phyloP scores from a whole-genome alignment of 2,329 filamentous ascomycete species.

The Thermoascus crustaceus region DNA sequence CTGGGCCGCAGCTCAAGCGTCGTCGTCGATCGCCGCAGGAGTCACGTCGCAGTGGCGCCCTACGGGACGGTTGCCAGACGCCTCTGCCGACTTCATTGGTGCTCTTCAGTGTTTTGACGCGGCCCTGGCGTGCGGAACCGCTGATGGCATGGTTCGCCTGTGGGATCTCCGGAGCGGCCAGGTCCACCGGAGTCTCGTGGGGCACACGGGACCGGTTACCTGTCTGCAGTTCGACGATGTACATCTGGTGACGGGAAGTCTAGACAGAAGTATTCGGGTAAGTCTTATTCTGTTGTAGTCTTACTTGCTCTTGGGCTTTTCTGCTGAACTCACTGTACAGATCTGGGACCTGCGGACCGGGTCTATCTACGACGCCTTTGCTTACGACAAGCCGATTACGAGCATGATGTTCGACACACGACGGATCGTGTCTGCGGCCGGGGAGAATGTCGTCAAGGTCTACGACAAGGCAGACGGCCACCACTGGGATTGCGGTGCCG shows the following conservation, averaged over 20 bases:
- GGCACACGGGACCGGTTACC: constrained; percentile 90
- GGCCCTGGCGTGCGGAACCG: constrained; percentile 89
- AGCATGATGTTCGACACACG: constrained; percentile 96
- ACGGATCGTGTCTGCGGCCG: constrained; percentile 80
- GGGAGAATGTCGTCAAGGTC: constrained; percentile 91
- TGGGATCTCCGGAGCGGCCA: constrained; percentile 97
- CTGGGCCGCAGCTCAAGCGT: constrained; percentile 91
- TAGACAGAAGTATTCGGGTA: constrained; percentile 89
- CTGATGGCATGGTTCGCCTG: constrained; percentile 90
- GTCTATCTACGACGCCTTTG: constrained; percentile 90
- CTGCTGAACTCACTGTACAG: constrained; percentile 42
- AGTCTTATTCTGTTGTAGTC: constrained; percentile 31
- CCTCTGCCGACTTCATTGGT: constrained; percentile 82
- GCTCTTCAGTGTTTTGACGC: constrained; percentile 94
- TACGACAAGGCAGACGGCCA: constrained; percentile 95
- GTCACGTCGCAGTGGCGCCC: constrained; percentile 61
- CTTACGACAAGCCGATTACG: constrained; percentile 84
- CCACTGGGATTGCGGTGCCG: constrained; percentile 94
- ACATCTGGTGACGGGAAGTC: constrained; percentile 84
- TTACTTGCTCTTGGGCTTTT: not conserved
- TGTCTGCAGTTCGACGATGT: constrained; percentile 94
- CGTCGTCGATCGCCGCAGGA: constrained; percentile 55
- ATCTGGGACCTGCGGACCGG: constrained; percentile 98
- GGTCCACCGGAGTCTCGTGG: constrained; percentile 91
- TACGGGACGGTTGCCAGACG: constrained; percentile 52